Conservation (phyloP, 2,329 filamentous ascomycete genomes). For the Endoconidiophora polonica region DNA sequence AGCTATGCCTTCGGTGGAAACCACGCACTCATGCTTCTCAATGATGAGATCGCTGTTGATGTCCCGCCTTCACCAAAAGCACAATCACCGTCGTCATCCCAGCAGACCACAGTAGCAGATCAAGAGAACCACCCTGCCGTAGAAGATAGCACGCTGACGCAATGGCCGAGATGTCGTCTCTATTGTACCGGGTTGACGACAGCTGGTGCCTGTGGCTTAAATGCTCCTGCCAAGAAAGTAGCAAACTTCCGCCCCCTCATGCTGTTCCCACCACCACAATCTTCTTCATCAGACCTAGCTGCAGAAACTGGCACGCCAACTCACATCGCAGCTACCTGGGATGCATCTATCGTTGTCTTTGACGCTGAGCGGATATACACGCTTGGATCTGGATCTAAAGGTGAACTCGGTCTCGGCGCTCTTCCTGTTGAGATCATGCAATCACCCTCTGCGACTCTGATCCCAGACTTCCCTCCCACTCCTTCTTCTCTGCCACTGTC, state of each 20-base stretch:
- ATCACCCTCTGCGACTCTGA: constrained; percentile 28
- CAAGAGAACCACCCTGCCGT: too few relatives aligned
- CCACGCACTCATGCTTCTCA: constrained; percentile 59
- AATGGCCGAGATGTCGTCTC: constrained; percentile 39
- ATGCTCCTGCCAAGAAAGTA: constrained; percentile 9
- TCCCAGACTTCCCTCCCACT: constrained; percentile 47
- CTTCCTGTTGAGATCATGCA: constrained; percentile 25
- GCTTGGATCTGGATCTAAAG: constrained; percentile 50
- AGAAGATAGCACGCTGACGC: constrained; percentile 32
- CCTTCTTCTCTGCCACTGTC: constrained; percentile 20
- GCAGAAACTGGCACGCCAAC: constrained; percentile 13
- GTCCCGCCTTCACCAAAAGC: background rate
- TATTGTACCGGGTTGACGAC: constrained; percentile 9
- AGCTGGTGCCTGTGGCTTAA: constrained; percentile 36
- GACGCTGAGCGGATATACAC: constrained; percentile 37
- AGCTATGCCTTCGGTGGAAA: constrained; percentile 56
- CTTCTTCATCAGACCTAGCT: background rate
- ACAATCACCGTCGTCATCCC: too few relatives aligned
- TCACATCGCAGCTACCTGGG: constrained; percentile 60
- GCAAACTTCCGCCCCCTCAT: constrained; percentile 12
- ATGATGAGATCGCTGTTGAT: constrained; percentile 23
- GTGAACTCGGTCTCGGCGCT: constrained; percentile 52
- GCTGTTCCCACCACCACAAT: constrained; percentile 4
- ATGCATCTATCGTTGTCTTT: constrained; percentile 47
- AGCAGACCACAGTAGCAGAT: too few relatives aligned